Base-by-base conservation (phyloP, 371 early-diverging fungal species). In the Rhizopus delemar region DNA sequence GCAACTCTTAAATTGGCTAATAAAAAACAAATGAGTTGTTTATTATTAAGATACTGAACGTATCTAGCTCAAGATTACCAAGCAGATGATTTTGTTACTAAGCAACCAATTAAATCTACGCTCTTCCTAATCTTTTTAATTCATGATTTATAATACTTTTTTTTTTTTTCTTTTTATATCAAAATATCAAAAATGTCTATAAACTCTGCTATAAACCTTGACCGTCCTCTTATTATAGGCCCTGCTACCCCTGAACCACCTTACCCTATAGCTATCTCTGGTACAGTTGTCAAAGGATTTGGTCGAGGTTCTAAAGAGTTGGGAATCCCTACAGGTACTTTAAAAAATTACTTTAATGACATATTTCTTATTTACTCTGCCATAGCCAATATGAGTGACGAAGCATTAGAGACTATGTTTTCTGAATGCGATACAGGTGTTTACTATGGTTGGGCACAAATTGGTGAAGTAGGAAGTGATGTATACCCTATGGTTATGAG, bases 401-500 rank as follows among this genome's bases (percentile, higher is more conserved):
- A 84, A 3, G 90, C 86, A 5, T 89, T 93, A 16, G 81, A 88
- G 35, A 67, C 68, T 35, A 85, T 88, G 57, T 86, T 88, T 39
- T 65, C 76, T 4, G 76, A 83, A 9, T 69, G 91, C 39, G 82
- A 85, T 2, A 86, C 90, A 16, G 99, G 99, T 53, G 93, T 99
- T 51, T 96, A 97, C 78, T 94, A 90, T 67, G 99, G 99, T 1
- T 96, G 93, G 93, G 93, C 94, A 16, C 82, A 86, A 41, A 85
- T 97, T 12, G 79, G 73, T 9, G 70, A 67, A 57, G 72, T 66
- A 15, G 56, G 70, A 53, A 57, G 69, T 8, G 62, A 65, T 13
- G 90, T 96, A 22, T 87, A 87, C 63, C 95, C 95, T 8, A 97
- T 98, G 98, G 98, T 97, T 35, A 95, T 96, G 96, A 94, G 94